Conservation (phyloP, 192 early-diverging fungal genomes). For the Backusella macrospora region DNA sequence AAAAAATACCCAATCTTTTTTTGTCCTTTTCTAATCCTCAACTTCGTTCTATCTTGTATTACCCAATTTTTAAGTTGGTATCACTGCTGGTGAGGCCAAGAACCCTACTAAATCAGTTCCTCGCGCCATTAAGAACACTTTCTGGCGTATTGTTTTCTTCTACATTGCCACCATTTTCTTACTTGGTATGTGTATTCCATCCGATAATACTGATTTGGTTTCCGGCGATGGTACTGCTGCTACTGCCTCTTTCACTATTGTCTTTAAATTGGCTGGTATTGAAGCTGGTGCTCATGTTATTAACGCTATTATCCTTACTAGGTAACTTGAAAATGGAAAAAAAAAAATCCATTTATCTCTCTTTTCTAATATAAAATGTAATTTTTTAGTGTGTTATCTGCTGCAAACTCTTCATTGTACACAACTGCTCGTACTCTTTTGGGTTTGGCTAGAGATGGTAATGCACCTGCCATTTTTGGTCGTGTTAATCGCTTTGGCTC, state of each 20-base stretch:
- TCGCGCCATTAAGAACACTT: constrained; percentile 70
- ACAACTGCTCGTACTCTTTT: constrained; percentile 79
- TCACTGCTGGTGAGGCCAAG: constrained; percentile 87
- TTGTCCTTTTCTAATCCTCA: neutral
- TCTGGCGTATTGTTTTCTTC: constrained; percentile 87
- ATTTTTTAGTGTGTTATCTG: constrained; percentile 55
- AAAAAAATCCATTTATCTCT: neutral
- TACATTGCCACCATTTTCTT: constrained; percentile 80
- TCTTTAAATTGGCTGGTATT: constrained; percentile 63
- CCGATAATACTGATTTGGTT: constrained; percentile 56
- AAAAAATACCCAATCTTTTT: too few species aligned
- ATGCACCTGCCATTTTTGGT: constrained; percentile 66
- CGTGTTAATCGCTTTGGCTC: constrained; percentile 59
- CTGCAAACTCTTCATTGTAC: constrained; percentile 80
- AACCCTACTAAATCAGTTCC: constrained; percentile 84
- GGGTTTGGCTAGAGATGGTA: constrained; percentile 70
- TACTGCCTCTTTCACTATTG: constrained; percentile 69
- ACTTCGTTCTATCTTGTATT: neutral
- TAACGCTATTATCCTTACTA: constrained; percentile 67
- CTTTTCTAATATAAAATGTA: neutral
- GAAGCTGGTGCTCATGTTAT: constrained; percentile 62
- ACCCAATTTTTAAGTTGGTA: constrained; percentile 55
- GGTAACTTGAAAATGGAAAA: constrained; percentile 21
- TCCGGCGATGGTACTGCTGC: constrained; percentile 46
- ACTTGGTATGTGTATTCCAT: constrained; percentile 78